Evolutionary conservation across 2,329 filamentous ascomycete genomes (phyloP).

Genomic region (Fusarium stilboides): DNA sequence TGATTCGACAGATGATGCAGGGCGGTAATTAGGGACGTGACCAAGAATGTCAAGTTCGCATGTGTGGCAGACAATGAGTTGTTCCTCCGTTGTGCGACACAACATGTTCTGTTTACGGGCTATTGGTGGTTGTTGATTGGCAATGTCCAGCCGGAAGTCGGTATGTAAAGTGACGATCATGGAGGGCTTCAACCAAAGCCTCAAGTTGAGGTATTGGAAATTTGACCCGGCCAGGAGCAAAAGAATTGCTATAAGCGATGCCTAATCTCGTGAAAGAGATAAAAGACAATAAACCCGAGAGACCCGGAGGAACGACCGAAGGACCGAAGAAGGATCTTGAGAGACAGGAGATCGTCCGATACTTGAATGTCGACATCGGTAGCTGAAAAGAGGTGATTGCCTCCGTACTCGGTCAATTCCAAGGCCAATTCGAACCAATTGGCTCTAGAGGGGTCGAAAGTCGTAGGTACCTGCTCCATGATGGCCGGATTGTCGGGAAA

Average conservation of each 20-base stretch:
- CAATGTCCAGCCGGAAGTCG: constrained; percentile 31
- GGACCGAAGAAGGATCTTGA: background rate
- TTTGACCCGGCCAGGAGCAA: constrained; percentile 25
- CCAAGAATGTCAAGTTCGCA: constrained; percentile 21
- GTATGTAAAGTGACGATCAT: constrained; percentile 32
- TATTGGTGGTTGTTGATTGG: constrained; percentile 35
- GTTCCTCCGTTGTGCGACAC: constrained; percentile 42
- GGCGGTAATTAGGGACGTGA: constrained; percentile 5
- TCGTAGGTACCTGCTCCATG: constrained; percentile 6
- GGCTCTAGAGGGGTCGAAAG: background rate
- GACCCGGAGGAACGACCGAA: constrained; percentile 18
- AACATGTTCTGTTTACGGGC: constrained; percentile 21
- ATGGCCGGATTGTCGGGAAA: constrained; percentile 37
- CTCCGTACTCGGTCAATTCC: constrained; percentile 2
- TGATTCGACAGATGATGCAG: constrained; percentile 17
- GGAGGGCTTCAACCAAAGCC: constrained; percentile 14
- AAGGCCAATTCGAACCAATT: constrained; percentile 20
- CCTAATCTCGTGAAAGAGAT: background rate
- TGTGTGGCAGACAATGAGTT: constrained; percentile 48
- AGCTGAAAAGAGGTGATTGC: constrained; percentile 46
- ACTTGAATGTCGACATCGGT: constrained; percentile 50
- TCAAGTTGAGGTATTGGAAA: constrained; percentile 16
- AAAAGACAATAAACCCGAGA: constrained; percentile 15
- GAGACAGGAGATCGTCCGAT: constrained; percentile 31
- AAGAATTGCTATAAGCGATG: background rate